A percentile compares a stretch with the other conserved stretches of the same genome.
phyloP scores from a whole-genome alignment of 2,329 filamentous ascomycete species.

The Plenodomus tracheiphilus region DNA sequence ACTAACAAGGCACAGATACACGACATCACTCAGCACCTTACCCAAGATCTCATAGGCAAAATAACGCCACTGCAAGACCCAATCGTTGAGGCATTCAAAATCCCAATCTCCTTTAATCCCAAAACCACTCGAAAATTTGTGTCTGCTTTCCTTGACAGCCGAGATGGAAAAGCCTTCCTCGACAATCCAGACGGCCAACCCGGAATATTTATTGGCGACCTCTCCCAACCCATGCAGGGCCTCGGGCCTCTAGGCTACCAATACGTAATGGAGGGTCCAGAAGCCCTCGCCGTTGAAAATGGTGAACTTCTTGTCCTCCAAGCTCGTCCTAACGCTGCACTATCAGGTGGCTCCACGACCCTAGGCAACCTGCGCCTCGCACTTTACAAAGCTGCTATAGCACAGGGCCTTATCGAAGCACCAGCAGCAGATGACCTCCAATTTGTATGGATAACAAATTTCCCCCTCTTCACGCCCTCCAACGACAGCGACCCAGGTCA shows the following conservation, averaged over 20 bases:
- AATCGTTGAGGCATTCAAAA: constrained; percentile 73
- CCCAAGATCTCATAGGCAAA: constrained; percentile 69
- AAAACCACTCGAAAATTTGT: constrained; percentile 65
- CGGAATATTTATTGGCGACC: constrained; percentile 75
- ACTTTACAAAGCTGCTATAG: constrained; percentile 70
- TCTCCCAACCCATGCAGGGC: constrained; percentile 72
- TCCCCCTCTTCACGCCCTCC: constrained; percentile 84
- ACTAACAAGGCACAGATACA: constrained; percentile 58
- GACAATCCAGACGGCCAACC: constrained; percentile 77
- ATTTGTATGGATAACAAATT: constrained; percentile 86
- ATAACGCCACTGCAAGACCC: constrained; percentile 71
- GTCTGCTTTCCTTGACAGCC: constrained; percentile 69
- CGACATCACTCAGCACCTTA: constrained; percentile 65
- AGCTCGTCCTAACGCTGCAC: constrained; percentile 68
- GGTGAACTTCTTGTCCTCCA: constrained; percentile 84
- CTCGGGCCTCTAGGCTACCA: constrained; percentile 78
- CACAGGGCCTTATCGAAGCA: constrained; percentile 59
- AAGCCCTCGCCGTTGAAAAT: constrained; percentile 55
- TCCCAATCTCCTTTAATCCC: constrained; percentile 61
- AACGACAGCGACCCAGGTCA: constrained; percentile 73
- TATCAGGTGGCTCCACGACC: constrained; percentile 71
- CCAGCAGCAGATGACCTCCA: constrained; percentile 57
- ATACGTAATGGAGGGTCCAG: constrained; percentile 62
- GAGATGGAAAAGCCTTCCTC: constrained; percentile 61
- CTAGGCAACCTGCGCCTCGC: constrained; percentile 74